Conservation (phyloP, 164 flowering plant species). For the Vitis amurensis region DNA sequence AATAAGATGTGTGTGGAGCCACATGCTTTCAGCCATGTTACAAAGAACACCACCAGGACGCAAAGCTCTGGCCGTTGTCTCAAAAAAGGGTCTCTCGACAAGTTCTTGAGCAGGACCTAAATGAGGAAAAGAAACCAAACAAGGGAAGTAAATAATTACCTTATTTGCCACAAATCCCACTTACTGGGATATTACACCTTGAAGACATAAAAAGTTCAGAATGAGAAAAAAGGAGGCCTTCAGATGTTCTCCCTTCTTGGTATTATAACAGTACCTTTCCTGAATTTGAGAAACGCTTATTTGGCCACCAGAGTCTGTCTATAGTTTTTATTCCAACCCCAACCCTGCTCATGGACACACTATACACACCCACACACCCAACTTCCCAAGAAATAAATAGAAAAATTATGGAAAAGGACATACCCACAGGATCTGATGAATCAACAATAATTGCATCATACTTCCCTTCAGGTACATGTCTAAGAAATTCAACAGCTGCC, state of each 20-base stretch:
- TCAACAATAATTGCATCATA: slow-evolving; percentile 98
- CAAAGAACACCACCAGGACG: slow-evolving; percentile 98
- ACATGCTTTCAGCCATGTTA: slow-evolving; percentile 97
- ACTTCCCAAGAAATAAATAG: neutral
- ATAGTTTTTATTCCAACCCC: too few species aligned
- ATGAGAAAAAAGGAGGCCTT: too few species aligned
- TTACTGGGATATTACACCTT: too few species aligned
- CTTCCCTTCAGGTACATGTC: slow-evolving; percentile 59
- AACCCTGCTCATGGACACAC: too few species aligned
- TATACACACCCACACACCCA: neutral
- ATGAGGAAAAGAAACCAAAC: slow-evolving; percentile 1
- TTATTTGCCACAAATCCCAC: neutral
- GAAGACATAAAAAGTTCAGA: too few species aligned
- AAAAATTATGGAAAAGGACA: slow-evolving; percentile 13
- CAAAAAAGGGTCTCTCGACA: slow-evolving; percentile 94
- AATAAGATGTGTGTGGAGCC: slow-evolving; percentile 99
- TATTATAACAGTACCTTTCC: too few species aligned
- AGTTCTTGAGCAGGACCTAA: slow-evolving; percentile 98
- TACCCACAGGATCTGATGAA: slow-evolving; percentile 99
- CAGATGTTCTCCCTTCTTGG: too few species aligned
- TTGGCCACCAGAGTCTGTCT: too few species aligned
- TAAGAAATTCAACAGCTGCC: slow-evolving; percentile 78
- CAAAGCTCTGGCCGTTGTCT: slow-evolving; percentile 70
- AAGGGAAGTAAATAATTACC: neutral
- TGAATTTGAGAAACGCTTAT: too few species aligned